Conservation (phyloP, 2,329 filamentous ascomycete genomes). For the Aspergillus awamori region DNA sequence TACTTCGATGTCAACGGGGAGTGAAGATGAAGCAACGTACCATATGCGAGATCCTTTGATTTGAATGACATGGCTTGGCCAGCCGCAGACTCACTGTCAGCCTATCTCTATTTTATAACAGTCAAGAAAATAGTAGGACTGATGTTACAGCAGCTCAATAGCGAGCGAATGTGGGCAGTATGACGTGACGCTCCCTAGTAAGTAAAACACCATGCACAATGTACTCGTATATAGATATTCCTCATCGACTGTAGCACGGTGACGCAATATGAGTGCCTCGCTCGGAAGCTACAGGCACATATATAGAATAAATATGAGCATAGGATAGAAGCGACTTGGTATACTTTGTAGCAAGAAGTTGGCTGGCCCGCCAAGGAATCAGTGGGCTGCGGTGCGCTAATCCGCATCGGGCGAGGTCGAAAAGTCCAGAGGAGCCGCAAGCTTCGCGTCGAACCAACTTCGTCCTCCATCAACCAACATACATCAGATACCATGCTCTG, state of each 20-base stretch:
- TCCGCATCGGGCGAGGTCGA: constrained; percentile 36
- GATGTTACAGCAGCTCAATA: constrained; percentile 1
- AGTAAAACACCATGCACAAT: background rate
- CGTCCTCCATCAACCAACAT: constrained; percentile 26
- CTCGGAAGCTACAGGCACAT: background rate
- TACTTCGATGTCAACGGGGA: constrained; percentile 10
- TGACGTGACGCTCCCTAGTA: background rate
- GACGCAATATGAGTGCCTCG: background rate
- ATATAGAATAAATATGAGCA: background rate
- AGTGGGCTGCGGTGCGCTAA: constrained; percentile 31
- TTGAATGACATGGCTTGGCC: constrained; percentile 42
- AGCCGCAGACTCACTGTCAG: constrained; percentile 15
- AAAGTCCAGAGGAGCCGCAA: constrained; percentile 42
- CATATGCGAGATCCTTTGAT: constrained; percentile 48
- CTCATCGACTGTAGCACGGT: background rate
- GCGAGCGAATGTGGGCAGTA: background rate
- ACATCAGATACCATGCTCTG: constrained; percentile 56
- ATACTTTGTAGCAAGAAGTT: background rate
- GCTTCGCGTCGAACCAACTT: constrained; percentile 34
- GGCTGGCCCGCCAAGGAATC: constrained; percentile 24
- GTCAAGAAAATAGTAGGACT: background rate
- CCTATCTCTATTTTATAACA: background rate
- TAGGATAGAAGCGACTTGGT: background rate
- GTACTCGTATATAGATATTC: background rate
- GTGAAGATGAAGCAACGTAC: constrained; percentile 27